Percentiles rank a stretch among this genome's conserved stretches.
Conservation (phyloP, 75 land plant species). For the Chamaecyparis obtusa region DNA sequence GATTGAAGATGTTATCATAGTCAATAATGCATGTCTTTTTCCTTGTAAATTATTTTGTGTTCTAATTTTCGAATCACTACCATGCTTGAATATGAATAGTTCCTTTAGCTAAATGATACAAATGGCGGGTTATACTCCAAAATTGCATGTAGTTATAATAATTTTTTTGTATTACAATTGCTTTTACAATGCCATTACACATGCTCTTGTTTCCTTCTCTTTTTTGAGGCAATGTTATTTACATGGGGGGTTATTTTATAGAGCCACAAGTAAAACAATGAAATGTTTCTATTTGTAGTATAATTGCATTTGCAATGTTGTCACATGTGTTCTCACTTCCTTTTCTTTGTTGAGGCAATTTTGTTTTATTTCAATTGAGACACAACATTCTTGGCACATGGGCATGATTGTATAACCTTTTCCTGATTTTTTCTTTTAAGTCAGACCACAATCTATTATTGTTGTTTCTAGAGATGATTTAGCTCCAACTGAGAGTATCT, state of each 20-base stretch:
- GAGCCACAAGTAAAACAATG: background rate
- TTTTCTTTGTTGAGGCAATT: background rate
- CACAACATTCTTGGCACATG: background rate
- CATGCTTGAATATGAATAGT: conserved; percentile 33
- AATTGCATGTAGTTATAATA: background rate
- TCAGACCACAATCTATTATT: conserved; percentile 92
- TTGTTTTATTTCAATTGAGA: background rate
- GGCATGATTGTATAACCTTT: background rate
- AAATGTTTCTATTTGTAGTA: background rate
- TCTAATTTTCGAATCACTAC: background rate
- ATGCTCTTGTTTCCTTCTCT: background rate
- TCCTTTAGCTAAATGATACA: too few species aligned
- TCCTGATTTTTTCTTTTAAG: conserved; percentile 37
- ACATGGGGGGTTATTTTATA: background rate
- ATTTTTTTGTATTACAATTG: background rate
- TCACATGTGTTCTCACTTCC: background rate
- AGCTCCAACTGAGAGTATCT: conserved; percentile 22
- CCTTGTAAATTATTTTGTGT: background rate
- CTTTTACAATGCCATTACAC: background rate
- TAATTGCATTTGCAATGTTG: background rate
- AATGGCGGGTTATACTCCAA: background rate
- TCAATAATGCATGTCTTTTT: background rate
- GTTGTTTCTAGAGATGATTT: conserved; percentile 86
- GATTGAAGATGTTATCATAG: background rate
- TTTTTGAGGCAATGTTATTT: background rate